Conservation (phyloP, 495 filamentous ascomycete genomes). For the Immersiella caudata region DNA sequence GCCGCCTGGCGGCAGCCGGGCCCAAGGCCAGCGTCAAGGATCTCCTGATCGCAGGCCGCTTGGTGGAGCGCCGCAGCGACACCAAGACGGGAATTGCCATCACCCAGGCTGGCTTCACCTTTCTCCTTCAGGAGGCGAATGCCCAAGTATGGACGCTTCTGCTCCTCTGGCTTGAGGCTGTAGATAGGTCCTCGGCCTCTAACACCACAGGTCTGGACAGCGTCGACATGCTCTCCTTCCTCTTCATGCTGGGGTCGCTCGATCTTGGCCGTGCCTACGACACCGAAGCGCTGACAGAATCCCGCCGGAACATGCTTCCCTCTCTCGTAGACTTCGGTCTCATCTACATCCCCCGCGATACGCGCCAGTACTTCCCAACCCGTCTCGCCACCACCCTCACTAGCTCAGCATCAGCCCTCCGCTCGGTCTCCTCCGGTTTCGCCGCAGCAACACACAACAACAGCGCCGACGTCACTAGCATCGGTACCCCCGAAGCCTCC, state of each 20-base stretch:
- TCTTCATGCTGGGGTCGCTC: slow-evolving; percentile 92
- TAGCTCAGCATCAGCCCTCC: slow-evolving; percentile 70
- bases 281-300: slow-evolving; percentile 73
- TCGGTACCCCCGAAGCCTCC: slow-evolving; percentile 30
- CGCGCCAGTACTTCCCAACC: slow-evolving; percentile 85
- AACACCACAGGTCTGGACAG: slow-evolving; percentile 68
- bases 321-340: slow-evolving; percentile 88
- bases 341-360: slow-evolving; percentile 66
- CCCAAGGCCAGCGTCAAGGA: slow-evolving; percentile 81
- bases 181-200: slow-evolving; percentile 52
- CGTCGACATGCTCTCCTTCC: slow-evolving; percentile 90
- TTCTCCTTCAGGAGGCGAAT: slow-evolving; percentile 91
- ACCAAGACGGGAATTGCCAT: slow-evolving; percentile 63
- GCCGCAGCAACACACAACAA: slow-evolving; percentile 52
- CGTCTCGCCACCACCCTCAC: slow-evolving; percentile 94
- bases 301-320: slow-evolving; percentile 82
- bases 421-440: slow-evolving; percentile 61
- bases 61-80: slow-evolving; percentile 67
- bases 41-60: slow-evolving; percentile 73
- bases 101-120: slow-evolving; percentile 89
- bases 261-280: slow-evolving; percentile 90
- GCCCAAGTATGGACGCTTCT: slow-evolving; percentile 95
- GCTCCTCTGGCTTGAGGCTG: slow-evolving; percentile 87
- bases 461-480: slow-evolving; percentile 44
- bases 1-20: slow-evolving; percentile 36